Evolutionary conservation across 2,329 filamentous ascomycete genomes (phyloP).

Genomic region (Endocalyx cinctus): DNA sequence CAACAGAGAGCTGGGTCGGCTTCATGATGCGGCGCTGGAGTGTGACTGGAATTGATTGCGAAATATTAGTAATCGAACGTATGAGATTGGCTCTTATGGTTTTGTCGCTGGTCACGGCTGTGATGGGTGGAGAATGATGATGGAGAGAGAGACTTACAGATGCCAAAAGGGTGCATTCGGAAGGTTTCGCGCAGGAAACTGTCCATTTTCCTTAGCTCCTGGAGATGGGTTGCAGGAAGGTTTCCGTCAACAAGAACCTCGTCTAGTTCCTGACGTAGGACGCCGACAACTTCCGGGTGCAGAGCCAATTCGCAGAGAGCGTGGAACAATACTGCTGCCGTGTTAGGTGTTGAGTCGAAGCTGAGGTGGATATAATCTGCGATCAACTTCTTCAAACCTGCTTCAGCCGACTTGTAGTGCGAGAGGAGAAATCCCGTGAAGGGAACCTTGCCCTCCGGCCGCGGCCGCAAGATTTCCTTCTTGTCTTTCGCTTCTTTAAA

Average conservation of each 20-base stretch:
- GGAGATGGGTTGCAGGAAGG: slow-evolving; percentile 7
- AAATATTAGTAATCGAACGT: too few species aligned
- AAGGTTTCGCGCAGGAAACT: slow-evolving; percentile 9
- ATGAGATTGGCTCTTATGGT: slow-evolving; percentile 34
- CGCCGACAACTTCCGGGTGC: slow-evolving; percentile 4
- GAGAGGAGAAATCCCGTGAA: slow-evolving; percentile 6
- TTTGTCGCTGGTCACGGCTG: background rate
- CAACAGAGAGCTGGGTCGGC: slow-evolving; percentile 5
- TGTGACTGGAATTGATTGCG: slow-evolving; percentile 6
- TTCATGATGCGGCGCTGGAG: slow-evolving; percentile 5
- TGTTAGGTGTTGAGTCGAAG: slow-evolving; percentile 11
- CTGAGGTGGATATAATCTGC: slow-evolving; percentile 6
- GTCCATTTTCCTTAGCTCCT: slow-evolving; percentile 8
- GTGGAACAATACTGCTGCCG: slow-evolving; percentile 6
- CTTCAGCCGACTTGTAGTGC: slow-evolving; percentile 4
- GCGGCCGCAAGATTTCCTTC: slow-evolving; percentile 2
- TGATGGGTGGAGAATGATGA: background rate
- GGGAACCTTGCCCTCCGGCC: slow-evolving; percentile 6
- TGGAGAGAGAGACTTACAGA: slow-evolving; percentile 2
- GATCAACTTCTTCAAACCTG: slow-evolving; percentile 5
- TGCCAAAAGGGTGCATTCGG: slow-evolving; percentile 7
- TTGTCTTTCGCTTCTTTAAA: slow-evolving; percentile 3
- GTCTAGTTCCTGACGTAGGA: slow-evolving; percentile 6
- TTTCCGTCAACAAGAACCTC: slow-evolving; percentile 1
- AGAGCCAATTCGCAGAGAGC: slow-evolving; percentile 3